Evolutionary conservation across 164 flowering plant species (phyloP), one percentile per base, ranked within the genome.

Genomic region (Cinnamomum micranthum): DNA sequence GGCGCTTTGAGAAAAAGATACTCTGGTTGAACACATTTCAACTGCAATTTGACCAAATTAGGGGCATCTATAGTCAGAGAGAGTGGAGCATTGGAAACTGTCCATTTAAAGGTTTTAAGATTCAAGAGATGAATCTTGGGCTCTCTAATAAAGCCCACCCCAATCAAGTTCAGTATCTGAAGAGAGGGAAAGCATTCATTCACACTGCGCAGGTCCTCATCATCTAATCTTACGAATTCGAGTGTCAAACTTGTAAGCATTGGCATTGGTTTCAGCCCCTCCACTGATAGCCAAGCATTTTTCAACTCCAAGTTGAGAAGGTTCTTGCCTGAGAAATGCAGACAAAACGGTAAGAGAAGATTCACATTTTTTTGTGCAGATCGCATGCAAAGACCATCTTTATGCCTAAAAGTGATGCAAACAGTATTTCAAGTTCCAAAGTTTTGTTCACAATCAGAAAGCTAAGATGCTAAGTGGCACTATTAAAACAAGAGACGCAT

Each of bases 271-370:
- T 69, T 83, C 72, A 85, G 69, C 68, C 85, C 87, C 64, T 84
- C 85, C 70, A 87, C 83, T n/a, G 88, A 87, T 25, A 87, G 78
- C 88, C 90, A 87, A 76, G 90, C 87, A 77, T 82, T 84, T 79
- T 80, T 80, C 50, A 87, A 4, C 81, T 81, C 85, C 50, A 87
- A 74, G 15, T 79, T 59, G 1, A 75, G 69, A 73, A 87, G 85
- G 68, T 62, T 41, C 50, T 68, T 50, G 58, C 90, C 87, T 86
- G 82, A 76, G 76, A 35, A 78, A 71, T 50, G 12, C 63, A 50
- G 31, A 71, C 27, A 52, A 19, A 27, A 12, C 7, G 10, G 6
- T 41, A 41, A 41, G 47, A 41, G 47, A 6, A 41, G 47, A 41
- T 0, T 41, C 47, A 41, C 47, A 41, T 7, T 41, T 41, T 41